Percentiles rank a stretch among this genome's conserved stretches.
Conservation (phyloP, 106 monocot genomes). For the Dioscorea dumetorum region DNA sequence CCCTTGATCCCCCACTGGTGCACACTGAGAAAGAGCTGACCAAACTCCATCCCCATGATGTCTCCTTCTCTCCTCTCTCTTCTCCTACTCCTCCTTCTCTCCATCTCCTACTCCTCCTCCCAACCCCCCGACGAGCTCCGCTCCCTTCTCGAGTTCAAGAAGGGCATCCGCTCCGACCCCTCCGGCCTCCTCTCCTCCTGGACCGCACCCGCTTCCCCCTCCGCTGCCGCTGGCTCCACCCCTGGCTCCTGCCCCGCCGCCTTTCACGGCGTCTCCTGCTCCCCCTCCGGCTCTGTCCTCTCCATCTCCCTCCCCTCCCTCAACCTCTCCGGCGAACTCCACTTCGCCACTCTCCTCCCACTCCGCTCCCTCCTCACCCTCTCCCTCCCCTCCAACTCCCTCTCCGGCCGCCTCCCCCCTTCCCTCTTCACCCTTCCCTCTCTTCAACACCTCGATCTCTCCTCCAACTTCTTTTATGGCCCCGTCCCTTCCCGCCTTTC, state of each 20-base stretch:
- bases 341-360: conserved; percentile 44
- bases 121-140: conserved; percentile 28
- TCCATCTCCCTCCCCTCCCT: conserved; percentile 49
- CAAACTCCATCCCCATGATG: neutral
- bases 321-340: conserved; percentile 61
- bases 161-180: conserved; percentile 50
- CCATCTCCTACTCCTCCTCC: conserved; percentile 10
- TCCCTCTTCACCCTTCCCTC: conserved; percentile 38
- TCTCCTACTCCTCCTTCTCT: neutral
- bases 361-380: conserved; percentile 47
- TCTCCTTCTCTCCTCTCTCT: conserved; percentile 4
- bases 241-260: neutral
- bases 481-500: conserved; percentile 54
- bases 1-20: too few relatives aligned
- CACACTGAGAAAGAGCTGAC: too few relatives aligned
- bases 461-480: conserved; percentile 79
- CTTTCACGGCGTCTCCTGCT: conserved; percentile 39
- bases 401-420: conserved; percentile 73
- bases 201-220: conserved; percentile 10
- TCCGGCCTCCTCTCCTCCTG: conserved; percentile 44
- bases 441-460: conserved; percentile 70
- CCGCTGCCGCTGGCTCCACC: conserved; percentile 10
- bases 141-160: conserved; percentile 80
- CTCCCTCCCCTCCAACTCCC: conserved; percentile 52
- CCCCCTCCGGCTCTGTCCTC: conserved; percentile 29